A percentile compares a stretch with the other conserved stretches of the same genome.
These are phyloP conservation scores for Bullera alba DNA, from an alignment of 768 basidiomycete genomes.

Conservation along the genomic window DNA sequence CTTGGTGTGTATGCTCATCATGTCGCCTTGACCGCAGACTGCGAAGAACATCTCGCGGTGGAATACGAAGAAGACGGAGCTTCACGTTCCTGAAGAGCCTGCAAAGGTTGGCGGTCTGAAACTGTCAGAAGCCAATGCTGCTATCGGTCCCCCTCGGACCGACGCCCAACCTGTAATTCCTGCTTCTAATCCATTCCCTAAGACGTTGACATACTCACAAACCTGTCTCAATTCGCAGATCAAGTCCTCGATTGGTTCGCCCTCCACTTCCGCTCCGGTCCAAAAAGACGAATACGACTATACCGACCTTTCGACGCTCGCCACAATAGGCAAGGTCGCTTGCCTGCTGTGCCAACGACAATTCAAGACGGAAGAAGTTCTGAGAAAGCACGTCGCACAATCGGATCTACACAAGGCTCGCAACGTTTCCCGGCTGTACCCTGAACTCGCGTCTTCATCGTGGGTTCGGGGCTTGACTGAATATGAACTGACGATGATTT, in stretches of 20 bases:
- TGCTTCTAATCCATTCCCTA: too few relatives aligned
- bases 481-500: constrained; percentile 14
- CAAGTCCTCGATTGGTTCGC: too few relatives aligned
- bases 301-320: constrained; percentile 53
- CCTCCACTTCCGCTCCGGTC: too few relatives aligned
- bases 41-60: constrained; percentile 90
- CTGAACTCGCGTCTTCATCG: constrained; percentile 3
- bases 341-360: constrained; percentile 89
- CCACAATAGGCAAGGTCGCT: constrained; percentile 54
- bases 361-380: constrained; percentile 78
- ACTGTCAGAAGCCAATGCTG: constrained; percentile 35
- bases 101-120: constrained; percentile 4
- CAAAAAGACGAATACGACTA: constrained; percentile 56
- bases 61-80: constrained; percentile 90
- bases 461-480: constrained; percentile 9
- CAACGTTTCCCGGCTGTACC: constrained; percentile 34
- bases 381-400: constrained; percentile 83
- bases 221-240: too few relatives aligned
- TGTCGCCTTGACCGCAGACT: constrained; percentile 51
- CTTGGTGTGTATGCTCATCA: constrained; percentile 1
- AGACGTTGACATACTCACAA: too few relatives aligned
- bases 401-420: constrained; percentile 91
- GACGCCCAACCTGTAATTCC: constrained; percentile 7
- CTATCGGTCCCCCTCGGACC: constrained; percentile 9
- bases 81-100: too few relatives aligned